phyloP scores from a whole-genome alignment of 2,329 filamentous ascomycete genomes.

The Colletotrichum sojae region DNA sequence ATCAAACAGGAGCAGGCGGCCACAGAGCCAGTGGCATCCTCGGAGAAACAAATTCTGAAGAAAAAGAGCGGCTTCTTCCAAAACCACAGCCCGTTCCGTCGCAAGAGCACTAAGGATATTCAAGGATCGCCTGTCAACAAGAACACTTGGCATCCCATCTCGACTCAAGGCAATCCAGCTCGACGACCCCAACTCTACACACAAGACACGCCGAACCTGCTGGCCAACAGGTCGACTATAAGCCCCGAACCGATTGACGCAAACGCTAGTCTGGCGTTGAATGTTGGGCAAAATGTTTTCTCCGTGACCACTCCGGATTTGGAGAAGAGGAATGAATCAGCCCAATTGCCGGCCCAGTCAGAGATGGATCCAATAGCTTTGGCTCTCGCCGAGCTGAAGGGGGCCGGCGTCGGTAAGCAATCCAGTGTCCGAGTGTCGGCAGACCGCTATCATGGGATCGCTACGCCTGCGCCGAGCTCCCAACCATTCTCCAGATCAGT shows the following conservation, averaged over 20 bases:
- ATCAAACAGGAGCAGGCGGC: conserved; percentile 72
- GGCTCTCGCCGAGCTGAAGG: conserved; percentile 93
- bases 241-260: conserved; percentile 93
- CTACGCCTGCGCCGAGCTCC: conserved; percentile 79
- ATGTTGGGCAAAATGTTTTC: conserved; percentile 96
- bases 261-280: conserved; percentile 91
- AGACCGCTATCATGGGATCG: conserved; percentile 93
- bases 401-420: conserved; percentile 82
- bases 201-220: conserved; percentile 54
- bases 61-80: conserved; percentile 92
- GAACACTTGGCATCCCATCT: conserved; percentile 71
- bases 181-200: conserved; percentile 58
- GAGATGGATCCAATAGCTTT: conserved; percentile 90
- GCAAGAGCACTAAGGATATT: conserved; percentile 87
- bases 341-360: conserved; percentile 63
- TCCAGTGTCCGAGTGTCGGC: conserved; percentile 89
- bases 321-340: conserved; percentile 57
- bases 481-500: conserved; percentile 60
- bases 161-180: conserved; percentile 47
- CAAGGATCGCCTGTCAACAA: conserved; percentile 60
- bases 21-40: conserved; percentile 60
- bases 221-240: conserved; percentile 58
- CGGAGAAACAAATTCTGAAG: conserved; percentile 76
- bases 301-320: conserved; percentile 86
- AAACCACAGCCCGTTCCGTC: conserved; percentile 90